phyloP scores from a whole-genome alignment of 2,329 filamentous ascomycete species.

The Nothophoma quercina region DNA sequence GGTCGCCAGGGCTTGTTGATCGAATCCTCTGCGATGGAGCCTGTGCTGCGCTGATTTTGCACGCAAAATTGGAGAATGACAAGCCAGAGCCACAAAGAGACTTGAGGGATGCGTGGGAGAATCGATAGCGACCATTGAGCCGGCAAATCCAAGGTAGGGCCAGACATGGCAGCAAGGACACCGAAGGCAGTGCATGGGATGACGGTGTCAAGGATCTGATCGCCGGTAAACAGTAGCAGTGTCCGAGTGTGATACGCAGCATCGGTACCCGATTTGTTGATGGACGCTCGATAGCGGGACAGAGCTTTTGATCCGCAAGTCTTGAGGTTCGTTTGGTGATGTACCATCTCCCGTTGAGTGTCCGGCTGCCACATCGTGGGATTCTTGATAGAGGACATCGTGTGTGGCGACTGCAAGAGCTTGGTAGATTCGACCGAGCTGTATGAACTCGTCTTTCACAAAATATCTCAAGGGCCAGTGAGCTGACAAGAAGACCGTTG shows the following conservation, averaged over 20 bases:
- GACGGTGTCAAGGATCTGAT: conserved; percentile 18
- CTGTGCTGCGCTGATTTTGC: conserved; percentile 48
- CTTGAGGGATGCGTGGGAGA: conserved; percentile 6
- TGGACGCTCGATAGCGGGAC: neutral
- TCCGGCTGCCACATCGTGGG: neutral
- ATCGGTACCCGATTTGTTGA: neutral
- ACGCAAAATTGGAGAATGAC: conserved; percentile 51
- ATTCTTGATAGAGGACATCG: neutral
- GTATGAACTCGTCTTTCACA: neutral
- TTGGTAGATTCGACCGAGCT: neutral
- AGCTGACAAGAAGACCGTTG: neutral
- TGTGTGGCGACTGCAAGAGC: neutral
- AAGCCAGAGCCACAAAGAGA: conserved; percentile 41
- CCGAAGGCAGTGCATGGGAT: conserved; percentile 23
- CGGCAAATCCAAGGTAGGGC: conserved; percentile 15
- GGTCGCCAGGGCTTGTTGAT: conserved; percentile 54
- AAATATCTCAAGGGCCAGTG: neutral
- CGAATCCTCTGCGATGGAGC: conserved; percentile 48
- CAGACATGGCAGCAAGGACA: conserved; percentile 18
- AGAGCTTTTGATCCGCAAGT: neutral
- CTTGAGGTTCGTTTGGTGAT: neutral
- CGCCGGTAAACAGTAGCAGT: conserved; percentile 5
- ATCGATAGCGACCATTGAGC: conserved; percentile 2
- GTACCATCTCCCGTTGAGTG: neutral
- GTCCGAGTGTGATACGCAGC: neutral